Percentiles rank a stretch among this genome's conserved stretches.
Evolutionary conservation across 306 rosid species (phyloP).

Genomic region (Casuarina cunninghamiana): DNA sequence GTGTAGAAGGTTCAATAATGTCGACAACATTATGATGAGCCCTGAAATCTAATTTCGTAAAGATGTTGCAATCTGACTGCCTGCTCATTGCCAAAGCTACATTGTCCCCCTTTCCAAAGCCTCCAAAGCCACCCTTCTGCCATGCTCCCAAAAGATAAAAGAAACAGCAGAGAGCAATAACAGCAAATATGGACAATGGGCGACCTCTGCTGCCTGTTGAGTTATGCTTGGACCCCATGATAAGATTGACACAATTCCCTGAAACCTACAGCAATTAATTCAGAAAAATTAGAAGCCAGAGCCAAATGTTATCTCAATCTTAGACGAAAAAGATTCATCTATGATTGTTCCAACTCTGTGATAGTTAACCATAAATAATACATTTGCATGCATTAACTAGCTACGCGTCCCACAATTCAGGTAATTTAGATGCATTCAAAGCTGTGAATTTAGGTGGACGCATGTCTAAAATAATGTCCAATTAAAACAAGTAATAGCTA

Average conservation of each 20-base stretch:
- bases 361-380: not conserved
- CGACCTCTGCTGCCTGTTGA: conserved; percentile 54
- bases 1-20: conserved; percentile 48
- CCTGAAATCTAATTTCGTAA: conserved; percentile 72
- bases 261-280: conserved; percentile 25
- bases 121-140: conserved; percentile 77
- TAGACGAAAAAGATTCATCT: not conserved
- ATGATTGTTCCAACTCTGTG: not conserved
- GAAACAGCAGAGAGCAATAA: conserved; percentile 79
- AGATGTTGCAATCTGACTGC: conserved; percentile 59
- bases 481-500: not conserved
- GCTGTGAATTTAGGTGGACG: not conserved
- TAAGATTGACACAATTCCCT: conserved; percentile 23
- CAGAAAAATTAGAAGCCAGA: conserved; percentile 20
- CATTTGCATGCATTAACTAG: not conserved
- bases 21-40: conserved; percentile 65
- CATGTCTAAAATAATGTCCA: not conserved
- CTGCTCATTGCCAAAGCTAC: conserved; percentile 64
- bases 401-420: not conserved
- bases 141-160: conserved; percentile 97
- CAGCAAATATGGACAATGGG: conserved; percentile 70
- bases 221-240: conserved; percentile 70
- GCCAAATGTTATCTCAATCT: conserved; percentile 6
- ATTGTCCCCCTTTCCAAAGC: conserved; percentile 79
- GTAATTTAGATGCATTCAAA: not conserved